A percentile compares a stretch with the other conserved stretches of the same genome.
Evolutionary conservation across 2,329 filamentous ascomycete species (phyloP).

Genomic region (Penicillium sp.): DNA sequence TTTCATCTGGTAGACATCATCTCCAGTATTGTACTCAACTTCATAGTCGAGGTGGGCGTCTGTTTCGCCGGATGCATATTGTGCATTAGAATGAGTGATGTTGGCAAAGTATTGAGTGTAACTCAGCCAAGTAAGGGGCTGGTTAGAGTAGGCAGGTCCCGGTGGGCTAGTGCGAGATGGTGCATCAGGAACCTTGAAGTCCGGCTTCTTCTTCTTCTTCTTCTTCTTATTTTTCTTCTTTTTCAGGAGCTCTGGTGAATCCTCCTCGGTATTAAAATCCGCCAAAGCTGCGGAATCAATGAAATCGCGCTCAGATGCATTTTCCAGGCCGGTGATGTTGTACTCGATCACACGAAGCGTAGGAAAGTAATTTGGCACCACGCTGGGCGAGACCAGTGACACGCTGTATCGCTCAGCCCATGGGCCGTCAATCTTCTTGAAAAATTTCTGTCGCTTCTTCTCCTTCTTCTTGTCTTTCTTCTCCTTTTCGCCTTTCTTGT

Average conservation of each 20-base stretch:
- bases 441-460: constrained; percentile 53
- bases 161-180: constrained; percentile 73
- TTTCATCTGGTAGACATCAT: constrained; percentile 70
- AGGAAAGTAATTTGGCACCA: constrained; percentile 92
- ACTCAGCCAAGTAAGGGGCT: constrained; percentile 73
- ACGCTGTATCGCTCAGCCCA: constrained; percentile 85
- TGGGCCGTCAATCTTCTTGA: constrained; percentile 71
- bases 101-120: constrained; percentile 95
- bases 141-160: constrained; percentile 86
- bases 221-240: constrained; percentile 39
- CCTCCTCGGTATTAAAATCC: background rate
- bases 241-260: constrained; percentile 13
- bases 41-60: constrained; percentile 64
- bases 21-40: constrained; percentile 82
- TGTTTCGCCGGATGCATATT: constrained; percentile 59
- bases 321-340: constrained; percentile 79
- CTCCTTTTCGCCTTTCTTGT: constrained; percentile 55
- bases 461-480: constrained; percentile 45
- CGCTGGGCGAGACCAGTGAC: constrained; percentile 76
- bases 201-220: constrained; percentile 45
- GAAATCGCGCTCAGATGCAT: constrained; percentile 34
- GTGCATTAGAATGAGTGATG: constrained; percentile 83
- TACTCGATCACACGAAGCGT: constrained; percentile 90
- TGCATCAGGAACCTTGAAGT: constrained; percentile 66
- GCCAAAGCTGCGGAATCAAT: constrained; percentile 1